Evolutionary conservation across 257 asterid species (phyloP).

Genomic region (Plantago major): DNA sequence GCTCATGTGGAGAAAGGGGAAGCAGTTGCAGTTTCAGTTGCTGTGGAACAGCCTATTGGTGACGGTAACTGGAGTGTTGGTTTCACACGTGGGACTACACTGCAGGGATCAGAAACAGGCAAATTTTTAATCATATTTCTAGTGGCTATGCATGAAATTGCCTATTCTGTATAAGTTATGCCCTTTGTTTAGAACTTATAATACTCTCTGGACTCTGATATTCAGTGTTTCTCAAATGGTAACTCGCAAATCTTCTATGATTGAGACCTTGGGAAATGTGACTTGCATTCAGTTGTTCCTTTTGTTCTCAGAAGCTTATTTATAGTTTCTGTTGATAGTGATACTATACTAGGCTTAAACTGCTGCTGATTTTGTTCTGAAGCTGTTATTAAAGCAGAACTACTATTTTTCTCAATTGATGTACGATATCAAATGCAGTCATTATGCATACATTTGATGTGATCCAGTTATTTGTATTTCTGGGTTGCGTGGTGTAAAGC

Average conservation of each 20-base stretch:
- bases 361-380: no score
- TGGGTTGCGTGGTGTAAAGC: no score
- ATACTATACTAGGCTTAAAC: no score
- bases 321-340: not conserved
- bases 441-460: no score
- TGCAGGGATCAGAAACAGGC: conserved; percentile 78
- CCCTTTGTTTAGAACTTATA: not conserved
- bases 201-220: not conserved
- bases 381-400: no score
- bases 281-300: not conserved
- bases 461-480: no score
- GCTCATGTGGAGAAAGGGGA: conserved; percentile 95
- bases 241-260: not conserved
- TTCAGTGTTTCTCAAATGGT: not conserved
- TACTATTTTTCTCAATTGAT: no score
- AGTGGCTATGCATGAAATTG: not conserved
- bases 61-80: conserved; percentile 92
- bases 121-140: conserved; percentile 22
- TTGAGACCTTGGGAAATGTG: not conserved
- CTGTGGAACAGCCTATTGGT: conserved; percentile 69
- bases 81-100: conserved; percentile 85
- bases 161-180: no score
- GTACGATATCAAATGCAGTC: no score
- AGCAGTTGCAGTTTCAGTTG: conserved; percentile 84
- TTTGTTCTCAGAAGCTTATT: not conserved